Conservation (phyloP, 1,284 basidiomycete species). For the Naganishia sp. region DNA sequence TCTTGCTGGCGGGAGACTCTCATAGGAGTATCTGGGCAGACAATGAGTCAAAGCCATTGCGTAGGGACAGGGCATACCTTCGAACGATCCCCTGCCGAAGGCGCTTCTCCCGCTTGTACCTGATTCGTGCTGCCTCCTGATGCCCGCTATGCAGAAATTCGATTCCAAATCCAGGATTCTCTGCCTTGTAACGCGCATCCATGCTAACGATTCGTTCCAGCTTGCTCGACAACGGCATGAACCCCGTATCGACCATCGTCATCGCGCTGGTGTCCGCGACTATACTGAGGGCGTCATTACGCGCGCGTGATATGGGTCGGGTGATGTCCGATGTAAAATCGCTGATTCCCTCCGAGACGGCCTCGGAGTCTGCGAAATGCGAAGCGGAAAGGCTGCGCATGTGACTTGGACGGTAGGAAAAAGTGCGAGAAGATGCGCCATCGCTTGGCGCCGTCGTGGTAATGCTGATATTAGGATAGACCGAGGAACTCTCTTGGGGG, state of each 20-base stretch:
- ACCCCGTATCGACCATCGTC: not conserved
- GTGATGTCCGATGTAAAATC: conserved; percentile 14
- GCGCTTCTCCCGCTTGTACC: not conserved
- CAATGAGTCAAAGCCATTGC: not conserved
- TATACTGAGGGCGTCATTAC: not conserved
- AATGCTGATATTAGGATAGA: conserved; percentile 13
- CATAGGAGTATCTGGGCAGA: conserved; percentile 5
- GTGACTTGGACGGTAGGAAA: conserved; percentile 8
- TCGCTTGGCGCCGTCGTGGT: conserved; percentile 18
- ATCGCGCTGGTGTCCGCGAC: not conserved
- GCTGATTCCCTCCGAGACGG: conserved; percentile 13
- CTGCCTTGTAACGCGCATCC: not conserved
- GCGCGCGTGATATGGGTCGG: not conserved
- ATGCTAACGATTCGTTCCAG: conserved; percentile 13
- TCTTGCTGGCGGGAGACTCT: conserved; percentile 1
- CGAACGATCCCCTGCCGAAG: not conserved
- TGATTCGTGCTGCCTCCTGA: conserved; percentile 2
- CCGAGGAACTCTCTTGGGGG: not conserved
- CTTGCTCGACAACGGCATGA: not conserved
- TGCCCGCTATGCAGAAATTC: conserved; percentile 19
- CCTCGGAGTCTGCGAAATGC: conserved; percentile 20
- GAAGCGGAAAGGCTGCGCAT: conserved; percentile 11
- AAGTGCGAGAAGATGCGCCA: conserved; percentile 8
- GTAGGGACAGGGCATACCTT: not conserved
- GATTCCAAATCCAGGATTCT: conserved; percentile 6